These are phyloP conservation scores for Rhynchosporium secalis DNA, from an alignment of 2,329 filamentous ascomycete species.

Conservation along the genomic window DNA sequence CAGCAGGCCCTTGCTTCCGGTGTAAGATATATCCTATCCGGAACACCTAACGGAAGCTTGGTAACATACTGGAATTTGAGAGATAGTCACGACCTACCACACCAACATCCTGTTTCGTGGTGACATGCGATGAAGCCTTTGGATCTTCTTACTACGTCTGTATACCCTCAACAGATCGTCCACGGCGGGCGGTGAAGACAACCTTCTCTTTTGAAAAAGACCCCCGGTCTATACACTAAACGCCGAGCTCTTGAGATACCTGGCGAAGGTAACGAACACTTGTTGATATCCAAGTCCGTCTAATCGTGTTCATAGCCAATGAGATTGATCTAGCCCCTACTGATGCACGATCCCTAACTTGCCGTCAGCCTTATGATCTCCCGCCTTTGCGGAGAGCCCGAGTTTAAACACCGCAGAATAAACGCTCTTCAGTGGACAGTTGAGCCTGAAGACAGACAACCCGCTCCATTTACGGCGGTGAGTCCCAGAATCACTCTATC, in stretches of 20 bases:
- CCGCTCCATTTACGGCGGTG: constrained; percentile 15
- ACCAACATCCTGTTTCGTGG: background rate
- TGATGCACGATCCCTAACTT: constrained; percentile 5
- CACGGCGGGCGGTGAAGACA: constrained; percentile 3
- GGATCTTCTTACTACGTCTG: background rate
- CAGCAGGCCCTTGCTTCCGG: constrained; percentile 3
- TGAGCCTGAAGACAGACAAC: constrained; percentile 5
- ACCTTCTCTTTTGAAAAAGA: constrained; percentile 9
- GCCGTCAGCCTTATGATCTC: constrained; percentile 21
- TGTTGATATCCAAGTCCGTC: background rate
- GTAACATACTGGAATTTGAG: background rate
- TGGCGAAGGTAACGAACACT: background rate
- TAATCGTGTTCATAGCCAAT: constrained; percentile 15
- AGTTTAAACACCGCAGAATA: constrained; percentile 13
- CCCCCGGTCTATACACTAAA: background rate
- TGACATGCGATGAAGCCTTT: background rate
- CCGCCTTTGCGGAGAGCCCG: constrained; percentile 21
- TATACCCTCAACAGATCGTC: background rate
- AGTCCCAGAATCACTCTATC: constrained; percentile 14
- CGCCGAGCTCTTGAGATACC: constrained; percentile 17
- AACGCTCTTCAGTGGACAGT: constrained; percentile 1
- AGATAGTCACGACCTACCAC: background rate
- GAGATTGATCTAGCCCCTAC: background rate
- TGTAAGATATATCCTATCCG: background rate
- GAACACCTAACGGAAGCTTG: background rate